A percentile compares a stretch with the other conserved stretches of the same genome.
Evolutionary conservation across 1,284 basidiomycete species (phyloP).

Genomic region (Ceratobasidium papillatum): DNA sequence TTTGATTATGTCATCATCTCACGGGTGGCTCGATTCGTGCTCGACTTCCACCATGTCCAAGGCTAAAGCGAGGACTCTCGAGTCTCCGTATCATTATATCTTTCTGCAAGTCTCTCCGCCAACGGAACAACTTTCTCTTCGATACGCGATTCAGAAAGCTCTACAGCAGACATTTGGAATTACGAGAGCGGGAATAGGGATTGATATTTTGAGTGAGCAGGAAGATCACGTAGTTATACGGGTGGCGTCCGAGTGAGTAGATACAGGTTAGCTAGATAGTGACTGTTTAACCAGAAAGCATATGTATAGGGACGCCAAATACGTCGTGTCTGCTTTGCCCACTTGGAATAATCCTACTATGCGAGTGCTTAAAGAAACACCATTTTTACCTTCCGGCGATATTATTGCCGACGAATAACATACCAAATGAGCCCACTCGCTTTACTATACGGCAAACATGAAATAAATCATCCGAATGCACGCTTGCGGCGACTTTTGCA

Average conservation of each 20-base stretch:
- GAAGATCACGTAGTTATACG: conserved; percentile 5
- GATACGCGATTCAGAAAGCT: conserved; percentile 32
- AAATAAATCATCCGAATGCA: no score
- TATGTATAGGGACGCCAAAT: conserved; percentile 14
- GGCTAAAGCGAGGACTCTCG: not conserved
- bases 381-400: conserved; percentile 2
- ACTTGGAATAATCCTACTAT: conserved; percentile 29
- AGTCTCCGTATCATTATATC: conserved; percentile 29
- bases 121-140: conserved; percentile 29
- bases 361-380: conserved; percentile 5
- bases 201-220: conserved; percentile 13
- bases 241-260: conserved; percentile 28
- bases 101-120: conserved; percentile 19
- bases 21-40: not conserved
- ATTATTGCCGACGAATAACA: not conserved
- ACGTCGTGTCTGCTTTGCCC: conserved; percentile 16
- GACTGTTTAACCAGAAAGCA: not conserved
- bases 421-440: not conserved
- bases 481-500: no score
- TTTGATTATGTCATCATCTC: not conserved
- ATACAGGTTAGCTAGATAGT: no score
- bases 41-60: conserved; percentile 3
- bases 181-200: conserved; percentile 13
- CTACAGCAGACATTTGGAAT: conserved; percentile 30
- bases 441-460: no score